Conservation (phyloP, 345 rosid species). For the Erysimum cheiranthoides region DNA sequence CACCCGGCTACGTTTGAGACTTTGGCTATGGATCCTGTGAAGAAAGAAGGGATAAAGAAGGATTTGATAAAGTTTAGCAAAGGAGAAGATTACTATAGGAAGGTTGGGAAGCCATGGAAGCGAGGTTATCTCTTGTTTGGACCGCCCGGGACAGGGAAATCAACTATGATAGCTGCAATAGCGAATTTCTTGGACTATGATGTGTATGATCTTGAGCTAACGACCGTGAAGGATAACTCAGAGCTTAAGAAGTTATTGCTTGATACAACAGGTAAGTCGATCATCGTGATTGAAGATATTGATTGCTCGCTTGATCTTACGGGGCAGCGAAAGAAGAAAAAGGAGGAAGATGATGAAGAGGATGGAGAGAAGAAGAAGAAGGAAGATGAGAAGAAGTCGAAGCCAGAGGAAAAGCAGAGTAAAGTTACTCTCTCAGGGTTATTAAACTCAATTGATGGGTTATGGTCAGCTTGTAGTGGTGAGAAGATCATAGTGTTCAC, state of each 20-base stretch:
- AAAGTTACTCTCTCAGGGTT: conserved; percentile 59
- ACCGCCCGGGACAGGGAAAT: conserved; percentile 69
- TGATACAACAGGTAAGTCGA: conserved; percentile 56
- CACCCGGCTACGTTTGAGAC: conserved; percentile 70
- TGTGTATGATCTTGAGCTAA: conserved; percentile 78
- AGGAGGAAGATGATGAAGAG: conserved; percentile 29
- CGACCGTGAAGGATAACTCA: conserved; percentile 58
- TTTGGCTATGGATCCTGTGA: conserved; percentile 62
- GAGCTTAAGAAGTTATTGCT: conserved; percentile 62
- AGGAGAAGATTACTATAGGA: conserved; percentile 61
- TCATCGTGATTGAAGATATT: conserved; percentile 70
- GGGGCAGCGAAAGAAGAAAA: conserved; percentile 40
- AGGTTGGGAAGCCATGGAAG: conserved; percentile 81
- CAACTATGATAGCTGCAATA: conserved; percentile 74
- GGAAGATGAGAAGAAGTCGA: conserved; percentile 30
- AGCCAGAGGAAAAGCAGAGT: conserved; percentile 28
- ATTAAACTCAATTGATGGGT: conserved; percentile 59
- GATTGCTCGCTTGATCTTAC: conserved; percentile 44
- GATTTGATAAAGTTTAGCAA: conserved; percentile 59
- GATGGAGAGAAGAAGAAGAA: conserved; percentile 17
- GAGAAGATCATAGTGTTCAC: conserved; percentile 59
- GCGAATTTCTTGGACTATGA: conserved; percentile 72
- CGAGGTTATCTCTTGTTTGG: conserved; percentile 53
- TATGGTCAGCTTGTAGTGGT: conserved; percentile 59
- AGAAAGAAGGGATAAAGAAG: conserved; percentile 56